phyloP scores from a whole-genome alignment of 371 early-diverging fungal genomes.

The Paraphysoderma sedebokerense region DNA sequence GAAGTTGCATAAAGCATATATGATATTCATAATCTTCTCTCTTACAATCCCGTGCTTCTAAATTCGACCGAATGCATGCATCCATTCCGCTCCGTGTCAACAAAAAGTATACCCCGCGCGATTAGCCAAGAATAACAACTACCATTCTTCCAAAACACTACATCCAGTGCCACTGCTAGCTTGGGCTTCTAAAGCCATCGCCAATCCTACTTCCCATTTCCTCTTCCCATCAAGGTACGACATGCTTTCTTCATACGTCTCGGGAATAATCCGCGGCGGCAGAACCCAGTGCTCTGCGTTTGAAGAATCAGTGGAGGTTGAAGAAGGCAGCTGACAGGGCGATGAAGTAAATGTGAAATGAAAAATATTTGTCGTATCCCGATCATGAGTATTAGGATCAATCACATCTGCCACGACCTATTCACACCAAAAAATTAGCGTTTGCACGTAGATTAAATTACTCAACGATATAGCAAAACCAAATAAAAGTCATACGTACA shows the following conservation, averaged over 20 bases:
- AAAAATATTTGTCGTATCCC: constrained; percentile 61
- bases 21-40: no score
- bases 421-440: not conserved
- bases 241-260: constrained; percentile 60
- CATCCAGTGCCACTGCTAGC: no score
- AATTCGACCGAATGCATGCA: no score
- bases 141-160: no score
- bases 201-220: constrained; percentile 7
- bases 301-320: constrained; percentile 6
- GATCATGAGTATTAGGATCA: constrained; percentile 32
- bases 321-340: constrained; percentile 12
- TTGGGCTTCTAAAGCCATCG: not conserved
- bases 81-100: no score
- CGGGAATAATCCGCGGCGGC: constrained; percentile 27
- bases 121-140: no score
- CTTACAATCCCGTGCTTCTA: no score
- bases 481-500: constrained; percentile 13
- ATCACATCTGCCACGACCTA: constrained; percentile 55
- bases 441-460: not conserved
- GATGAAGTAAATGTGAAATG: constrained; percentile 66
- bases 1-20: no score
- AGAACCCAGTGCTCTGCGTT: constrained; percentile 3
- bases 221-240: constrained; percentile 54
- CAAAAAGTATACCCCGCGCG: no score
- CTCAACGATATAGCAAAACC: not conserved